These are phyloP conservation scores for Wallacemonas sp. DNA, from an alignment of 208 protist genomes.

Conservation along the genomic window DNA sequence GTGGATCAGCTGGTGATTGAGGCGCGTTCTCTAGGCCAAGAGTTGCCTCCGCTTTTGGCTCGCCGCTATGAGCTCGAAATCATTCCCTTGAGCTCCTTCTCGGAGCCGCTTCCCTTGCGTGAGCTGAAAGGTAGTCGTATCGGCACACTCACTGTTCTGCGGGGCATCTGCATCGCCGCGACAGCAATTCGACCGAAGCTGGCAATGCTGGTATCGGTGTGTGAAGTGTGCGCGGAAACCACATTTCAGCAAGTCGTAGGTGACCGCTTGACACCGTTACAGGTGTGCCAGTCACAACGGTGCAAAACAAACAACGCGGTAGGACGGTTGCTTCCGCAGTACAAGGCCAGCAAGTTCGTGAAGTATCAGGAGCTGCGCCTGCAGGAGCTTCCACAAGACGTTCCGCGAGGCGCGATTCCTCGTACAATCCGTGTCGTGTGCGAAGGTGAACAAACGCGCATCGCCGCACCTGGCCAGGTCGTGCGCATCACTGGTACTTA, in stretches of 20 bases:
- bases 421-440: constrained; percentile 84
- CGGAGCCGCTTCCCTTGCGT: constrained; percentile 53
- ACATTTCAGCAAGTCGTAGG: constrained; percentile 91
- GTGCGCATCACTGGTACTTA: constrained; percentile 82
- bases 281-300: constrained; percentile 84
- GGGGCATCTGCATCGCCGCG: constrained; percentile 87
- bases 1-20: constrained; percentile 73
- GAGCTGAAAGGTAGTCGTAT: constrained; percentile 72
- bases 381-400: constrained; percentile 87
- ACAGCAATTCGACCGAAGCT: constrained; percentile 85
- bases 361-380: constrained; percentile 88
- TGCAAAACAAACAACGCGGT: constrained; percentile 84
- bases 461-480: constrained; percentile 78
- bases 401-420: constrained; percentile 85
- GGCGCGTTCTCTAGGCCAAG: constrained; percentile 56
- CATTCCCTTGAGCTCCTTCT: constrained; percentile 42
- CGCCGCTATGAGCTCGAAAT: constrained; percentile 76
- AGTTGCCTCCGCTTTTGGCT: constrained; percentile 58
- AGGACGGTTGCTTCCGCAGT: constrained; percentile 77
- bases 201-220: constrained; percentile 82
- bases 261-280: constrained; percentile 73
- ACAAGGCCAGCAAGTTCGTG: constrained; percentile 85
- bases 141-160: constrained; percentile 76
- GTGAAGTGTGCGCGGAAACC: constrained; percentile 87
- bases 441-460: constrained; percentile 80